phyloP scores from a whole-genome alignment of 352 stramenopile species.

The Phytophthora kernoviae region DNA sequence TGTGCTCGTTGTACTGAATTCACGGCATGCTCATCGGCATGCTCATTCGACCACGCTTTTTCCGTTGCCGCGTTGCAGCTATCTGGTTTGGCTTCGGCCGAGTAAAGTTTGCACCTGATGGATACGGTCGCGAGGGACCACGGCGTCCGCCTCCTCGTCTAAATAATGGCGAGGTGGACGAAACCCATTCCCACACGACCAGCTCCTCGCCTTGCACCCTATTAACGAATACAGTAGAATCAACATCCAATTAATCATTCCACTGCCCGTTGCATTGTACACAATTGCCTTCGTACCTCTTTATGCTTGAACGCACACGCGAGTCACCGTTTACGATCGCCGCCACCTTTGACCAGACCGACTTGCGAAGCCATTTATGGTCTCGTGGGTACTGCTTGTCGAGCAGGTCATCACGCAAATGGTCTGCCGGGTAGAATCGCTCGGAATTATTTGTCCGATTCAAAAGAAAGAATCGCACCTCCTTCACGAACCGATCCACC shows the following conservation, averaged over 20 bases:
- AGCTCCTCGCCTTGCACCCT: conserved; percentile 49
- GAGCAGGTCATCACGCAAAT: conserved; percentile 69
- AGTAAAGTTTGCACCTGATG: neutral
- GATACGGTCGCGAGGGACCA: conserved; percentile 3
- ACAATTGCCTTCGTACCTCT: conserved; percentile 40
- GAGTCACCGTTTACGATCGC: conserved; percentile 63
- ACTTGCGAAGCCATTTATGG: conserved; percentile 55
- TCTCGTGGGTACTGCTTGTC: conserved; percentile 48
- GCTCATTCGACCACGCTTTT: conserved; percentile 20
- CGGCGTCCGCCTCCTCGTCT: conserved; percentile 16
- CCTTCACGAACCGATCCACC: conserved; percentile 68
- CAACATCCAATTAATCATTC: conserved; percentile 11
- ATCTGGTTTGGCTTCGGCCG: conserved; percentile 5
- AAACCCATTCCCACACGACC: conserved; percentile 69
- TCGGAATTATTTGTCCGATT: conserved; percentile 41
- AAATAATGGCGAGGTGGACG: conserved; percentile 43
- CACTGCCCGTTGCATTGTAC: neutral
- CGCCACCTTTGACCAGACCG: conserved; percentile 64
- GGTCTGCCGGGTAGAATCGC: conserved; percentile 56
- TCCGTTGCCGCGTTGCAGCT: conserved; percentile 11
- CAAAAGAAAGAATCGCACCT: conserved; percentile 69
- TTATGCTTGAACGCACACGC: conserved; percentile 42
- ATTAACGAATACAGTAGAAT: conserved; percentile 14
- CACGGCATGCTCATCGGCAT: conserved; percentile 1
- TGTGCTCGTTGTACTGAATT: too few relatives aligned